These are phyloP conservation scores for Blastocystis sp. DNA, from an alignment of 352 stramenopile genomes.

Conservation along the genomic window DNA sequence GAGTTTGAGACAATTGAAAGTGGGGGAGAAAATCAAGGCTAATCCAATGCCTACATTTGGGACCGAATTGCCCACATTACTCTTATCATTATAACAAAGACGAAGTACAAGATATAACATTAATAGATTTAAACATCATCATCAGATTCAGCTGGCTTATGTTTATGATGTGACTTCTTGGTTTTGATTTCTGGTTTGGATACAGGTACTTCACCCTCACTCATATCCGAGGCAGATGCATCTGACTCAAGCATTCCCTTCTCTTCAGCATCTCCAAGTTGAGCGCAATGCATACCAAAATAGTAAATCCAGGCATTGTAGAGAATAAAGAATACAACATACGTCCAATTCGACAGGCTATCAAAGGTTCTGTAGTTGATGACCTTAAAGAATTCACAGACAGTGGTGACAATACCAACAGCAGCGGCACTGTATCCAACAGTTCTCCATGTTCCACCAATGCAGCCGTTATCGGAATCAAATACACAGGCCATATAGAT, in stretches of 20 bases:
- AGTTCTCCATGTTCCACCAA: constrained; percentile 22
- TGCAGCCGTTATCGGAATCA: constrained; percentile 2
- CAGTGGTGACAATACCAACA: not conserved
- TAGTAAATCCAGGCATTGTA: constrained; percentile 40
- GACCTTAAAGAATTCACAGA: constrained; percentile 29
- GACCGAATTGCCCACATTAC: not conserved
- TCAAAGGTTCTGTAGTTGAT: constrained; percentile 37
- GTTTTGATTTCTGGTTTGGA: not conserved
- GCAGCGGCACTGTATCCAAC: constrained; percentile 4
- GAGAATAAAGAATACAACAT: constrained; percentile 42
- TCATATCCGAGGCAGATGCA: not conserved
- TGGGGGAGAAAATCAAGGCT: not conserved
- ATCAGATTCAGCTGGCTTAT: constrained; percentile 15
- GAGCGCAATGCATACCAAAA: constrained; percentile 15
- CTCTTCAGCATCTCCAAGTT: constrained; percentile 3
- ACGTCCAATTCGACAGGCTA: not conserved
- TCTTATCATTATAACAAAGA: not conserved
- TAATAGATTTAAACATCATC: constrained; percentile 45
- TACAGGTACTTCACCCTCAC: not conserved
- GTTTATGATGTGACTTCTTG: not conserved
- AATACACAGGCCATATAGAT: constrained; percentile 40
- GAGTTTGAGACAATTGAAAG: not conserved
- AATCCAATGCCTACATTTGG: not conserved
- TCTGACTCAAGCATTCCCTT: not conserved
- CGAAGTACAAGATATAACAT: not conserved